A percentile compares a stretch with the other conserved stretches of the same genome.
Conservation (phyloP, 2,329 filamentous ascomycete species). For the Ascomycota sp. region DNA sequence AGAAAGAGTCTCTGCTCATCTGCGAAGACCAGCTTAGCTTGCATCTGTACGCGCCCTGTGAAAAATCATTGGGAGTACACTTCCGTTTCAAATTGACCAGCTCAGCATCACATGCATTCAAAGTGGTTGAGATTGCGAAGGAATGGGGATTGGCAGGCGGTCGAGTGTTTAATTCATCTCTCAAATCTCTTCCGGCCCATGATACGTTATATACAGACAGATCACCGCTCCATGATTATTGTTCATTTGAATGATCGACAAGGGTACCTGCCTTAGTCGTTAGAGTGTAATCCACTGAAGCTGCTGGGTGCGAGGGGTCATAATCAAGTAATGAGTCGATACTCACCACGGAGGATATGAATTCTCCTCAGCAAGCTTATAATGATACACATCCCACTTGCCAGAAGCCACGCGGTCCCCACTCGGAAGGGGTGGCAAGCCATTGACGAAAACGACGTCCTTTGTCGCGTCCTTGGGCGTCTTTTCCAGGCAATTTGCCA, state of each 20-base stretch:
- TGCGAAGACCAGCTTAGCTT: neutral
- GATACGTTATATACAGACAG: no score
- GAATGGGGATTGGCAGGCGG: no score
- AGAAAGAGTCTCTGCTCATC: neutral
- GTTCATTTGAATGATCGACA: constrained; percentile 39
- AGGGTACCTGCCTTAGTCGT: constrained; percentile 28
- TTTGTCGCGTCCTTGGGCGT: constrained; percentile 30
- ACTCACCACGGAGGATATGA: constrained; percentile 53
- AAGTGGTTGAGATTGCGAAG: no score
- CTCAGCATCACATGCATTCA: no score
- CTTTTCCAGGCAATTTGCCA: constrained; percentile 52
- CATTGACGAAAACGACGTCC: constrained; percentile 47
- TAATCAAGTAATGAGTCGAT: neutral
- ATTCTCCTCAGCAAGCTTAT: constrained; percentile 42
- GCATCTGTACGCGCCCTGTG: no score
- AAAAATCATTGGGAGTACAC: no score
- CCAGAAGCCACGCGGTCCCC: constrained; percentile 36
- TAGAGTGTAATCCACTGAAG: no score
- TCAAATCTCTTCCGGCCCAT: no score
- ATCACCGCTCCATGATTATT: no score
- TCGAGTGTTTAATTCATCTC: no score
- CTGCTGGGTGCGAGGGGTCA: no score
- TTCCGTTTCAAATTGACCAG: no score
- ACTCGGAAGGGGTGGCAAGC: constrained; percentile 71
- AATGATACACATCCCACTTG: constrained; percentile 46